A percentile compares a stretch with the other conserved stretches of the same genome.
These are phyloP conservation scores for Venturia nashicola DNA, from an alignment of 2,329 filamentous ascomycete genomes.

Conservation along the genomic window DNA sequence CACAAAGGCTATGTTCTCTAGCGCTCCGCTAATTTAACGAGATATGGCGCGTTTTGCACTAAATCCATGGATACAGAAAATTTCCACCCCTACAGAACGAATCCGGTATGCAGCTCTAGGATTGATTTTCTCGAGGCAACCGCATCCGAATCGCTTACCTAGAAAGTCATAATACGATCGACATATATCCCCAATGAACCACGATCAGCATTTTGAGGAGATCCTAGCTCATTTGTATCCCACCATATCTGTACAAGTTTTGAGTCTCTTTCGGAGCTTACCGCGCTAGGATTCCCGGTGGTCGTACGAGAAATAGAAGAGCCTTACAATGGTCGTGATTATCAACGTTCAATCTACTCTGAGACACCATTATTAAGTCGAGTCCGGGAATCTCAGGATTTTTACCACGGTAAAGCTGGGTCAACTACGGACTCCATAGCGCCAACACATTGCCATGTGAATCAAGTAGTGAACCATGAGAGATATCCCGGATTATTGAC, in stretches of 20 bases:
- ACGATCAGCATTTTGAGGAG: not conserved
- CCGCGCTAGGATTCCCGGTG: not conserved
- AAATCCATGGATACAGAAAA: not conserved
- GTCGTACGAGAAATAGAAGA: not conserved
- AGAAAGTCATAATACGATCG: not conserved
- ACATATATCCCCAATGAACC: not conserved
- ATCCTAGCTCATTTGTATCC: not conserved
- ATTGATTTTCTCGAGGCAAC: not conserved
- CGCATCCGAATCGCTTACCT: not conserved
- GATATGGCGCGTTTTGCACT: not conserved
- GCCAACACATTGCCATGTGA: not conserved
- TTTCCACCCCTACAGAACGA: not conserved
- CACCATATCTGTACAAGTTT: not conserved
- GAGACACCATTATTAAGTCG: not conserved
- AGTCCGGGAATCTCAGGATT: not conserved
- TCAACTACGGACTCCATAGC: not conserved
- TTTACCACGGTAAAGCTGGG: not conserved
- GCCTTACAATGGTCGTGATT: not conserved
- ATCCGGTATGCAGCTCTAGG: not conserved
- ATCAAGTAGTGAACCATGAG: no score
- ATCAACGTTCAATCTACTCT: not conserved
- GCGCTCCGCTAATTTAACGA: not conserved
- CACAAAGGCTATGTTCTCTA: not conserved
- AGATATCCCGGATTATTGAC: not conserved
- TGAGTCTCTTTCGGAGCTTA: not conserved